Evolutionary conservation across 208 protist genomes (phyloP), one percentile per base, ranked within the genome.

Genomic region (Willaertia magna): DNA sequence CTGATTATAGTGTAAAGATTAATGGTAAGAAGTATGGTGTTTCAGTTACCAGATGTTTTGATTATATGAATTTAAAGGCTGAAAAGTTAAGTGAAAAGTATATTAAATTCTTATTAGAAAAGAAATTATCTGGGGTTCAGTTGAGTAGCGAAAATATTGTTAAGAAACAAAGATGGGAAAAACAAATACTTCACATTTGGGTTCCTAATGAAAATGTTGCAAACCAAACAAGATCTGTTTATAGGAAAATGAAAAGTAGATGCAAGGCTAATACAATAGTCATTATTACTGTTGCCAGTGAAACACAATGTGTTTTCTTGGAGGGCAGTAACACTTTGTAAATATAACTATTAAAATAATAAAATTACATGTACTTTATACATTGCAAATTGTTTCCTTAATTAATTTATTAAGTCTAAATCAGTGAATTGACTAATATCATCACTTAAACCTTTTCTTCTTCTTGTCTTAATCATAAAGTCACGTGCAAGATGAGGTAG

Each of bases 381-480:
- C n/a, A n/a, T n/a, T n/a, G n/a, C n/a, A n/a, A n/a, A n/a, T n/a
- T n/a, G n/a, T n/a, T n/a, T n/a, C n/a, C n/a, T n/a, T n/a, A n/a
- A n/a, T n/a, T n/a, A n/a, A n/a, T n/a, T 51, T 34, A 34, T 67
- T 67, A 34, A 67, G 26, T 67, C 12, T 34, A n/a, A 9, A 34
- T 59, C 51, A 59, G 51, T n/a, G 51, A n/a, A 59, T 22, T 59
- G 16, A 22, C 51, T 67, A 16, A 96, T 93, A 85, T 95, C 91
- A 84, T 97, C 95, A 52, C 75, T 91, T 34, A 99, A 88, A 22
- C 95, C 97, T 87, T 99, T 98, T 86, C 98, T 93, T 75, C 97
- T 93, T 40, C 98, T 91, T 11, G 97, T 99, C 91, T 99, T 99
- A 79, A 99, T 90, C 87, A 99, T 98, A 90, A 99, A 99, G 81